Evolutionary conservation across 305 asterid genomes (phyloP), one percentile per base, ranked within the genome.

Genomic region (Rubia balearica): DNA sequence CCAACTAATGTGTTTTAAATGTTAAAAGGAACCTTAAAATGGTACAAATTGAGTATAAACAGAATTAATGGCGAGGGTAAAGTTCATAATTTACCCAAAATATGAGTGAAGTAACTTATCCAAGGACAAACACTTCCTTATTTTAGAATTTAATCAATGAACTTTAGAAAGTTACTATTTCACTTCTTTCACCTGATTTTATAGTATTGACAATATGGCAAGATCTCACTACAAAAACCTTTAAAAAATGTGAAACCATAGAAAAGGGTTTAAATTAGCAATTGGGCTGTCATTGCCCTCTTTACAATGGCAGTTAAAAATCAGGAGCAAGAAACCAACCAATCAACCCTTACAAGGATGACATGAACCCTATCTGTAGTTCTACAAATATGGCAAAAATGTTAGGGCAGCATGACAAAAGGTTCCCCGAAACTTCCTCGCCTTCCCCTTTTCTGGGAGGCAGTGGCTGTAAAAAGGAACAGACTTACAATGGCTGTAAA

Each of bases 351-450:
- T 41, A 0, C 38, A 9, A 4, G 49, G 33, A 30, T 33, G 62
- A 40, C n/a, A 22, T 38, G 6, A 41, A n/a, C 61, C 55, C 71
- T 48, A 3, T 30, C 38, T 10, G 40, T 14, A 55, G 46, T 49
- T 71, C 70, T 46, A 67, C 40, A 22, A 71, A 33, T 24, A 60
- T 5, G 3, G 42, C 55, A 53, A 65, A 73, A 65, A 2, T 65
- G 16, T 55, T 21, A 10, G 45, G 69, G 3, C 14, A n/a, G 69
- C 56, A 40, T 43, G 17, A 8, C 3, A 53, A 30, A 66, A 61
- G 21, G 8, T 53, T 53, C 16, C 27, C 36, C 14, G 43, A 45
- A 1, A 27, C 74, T 30, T 13, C n/a, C 49, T 33, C 45, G 45
- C 45, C 46, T 21, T 24, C 24, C 7, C 42, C 21, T n/a, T 61